Base-by-base conservation (phyloP, 257 asterid species). In the Datura wrightii region DNA sequence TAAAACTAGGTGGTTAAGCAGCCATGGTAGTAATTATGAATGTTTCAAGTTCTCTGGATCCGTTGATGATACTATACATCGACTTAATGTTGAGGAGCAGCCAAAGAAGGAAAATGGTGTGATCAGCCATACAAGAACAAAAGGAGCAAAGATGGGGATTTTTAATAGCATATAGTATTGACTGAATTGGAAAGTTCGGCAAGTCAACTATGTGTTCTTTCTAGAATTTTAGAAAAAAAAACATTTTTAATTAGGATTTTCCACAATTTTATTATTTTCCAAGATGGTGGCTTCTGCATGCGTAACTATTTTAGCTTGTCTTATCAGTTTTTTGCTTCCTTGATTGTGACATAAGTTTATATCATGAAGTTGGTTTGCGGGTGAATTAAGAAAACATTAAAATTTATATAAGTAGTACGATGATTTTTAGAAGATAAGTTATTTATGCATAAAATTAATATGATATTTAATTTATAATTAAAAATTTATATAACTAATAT, bases 251-350 rank as follows among this genome's bases (percentile, higher is more conserved):
- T 50, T 76, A 76, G 15, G 42, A 52, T 24, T 24, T 76, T 52
- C 63, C 44, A 76, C 82, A 50, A 14, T 52, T 14, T 16, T 14
- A 52, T 53, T 76, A 78, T 78, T 50, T 78, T 78, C 82, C 63
- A 78, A 78, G 63, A 14, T 78, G 82, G 63, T 52, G 82, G 82
- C 82, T 69, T 53, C 46, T 31, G n/a, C 78, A 39, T 15, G 3
- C 18, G 19, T 65, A 34, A 65, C 72, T 34, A 65, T 11, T 65
- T 34, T 46, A 13, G 44, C 42, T 34, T 65, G 10, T 13, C 18
- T 4, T 7, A 52, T 76, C 44, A 24, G 5, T 6, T 10, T 34
- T 3, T 15, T 6, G 42, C 50, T 76, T 76, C 62, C 8, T 8
- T 14, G 5, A 62, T 31, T 31, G 82, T 4, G 82, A 76, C 31